Evolutionary conservation across 192 early-diverging fungal genomes (phyloP), one percentile per base, ranked within the genome.

Genomic region (Coemansia sp.): DNA sequence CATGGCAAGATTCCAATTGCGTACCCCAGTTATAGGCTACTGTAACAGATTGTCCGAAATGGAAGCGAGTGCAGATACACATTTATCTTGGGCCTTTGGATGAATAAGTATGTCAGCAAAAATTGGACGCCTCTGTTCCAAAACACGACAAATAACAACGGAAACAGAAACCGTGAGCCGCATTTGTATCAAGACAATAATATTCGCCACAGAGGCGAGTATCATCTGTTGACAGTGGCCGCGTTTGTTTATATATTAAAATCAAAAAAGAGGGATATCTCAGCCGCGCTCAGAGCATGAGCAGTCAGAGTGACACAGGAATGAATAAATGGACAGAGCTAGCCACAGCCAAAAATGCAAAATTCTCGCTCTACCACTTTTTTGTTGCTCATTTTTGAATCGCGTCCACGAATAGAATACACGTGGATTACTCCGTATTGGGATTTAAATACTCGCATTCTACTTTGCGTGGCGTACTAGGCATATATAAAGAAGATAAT

Each of bases 131-230:
- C 29, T n/a, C 16, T 15, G 15, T 60, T 60, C 57, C 31, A 60
- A 60, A 60, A 60, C 33, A 60, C 6, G 31, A 34, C 57, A 34
- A 60, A 34, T 60, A 60, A n/a, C 57, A 60, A 18, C 57, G 15
- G 16, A 60, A 60, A 60, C 57, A 60, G 57, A 60, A 34, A 60
- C 7, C 13, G 9, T 18, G 6, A 27, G 57, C 57, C 31, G 29
- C 15, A 7, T 59, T 59, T 59, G 43, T 33, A 16, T 31, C 16
- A 20, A 29, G 15, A 36, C 57, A 60, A 60, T 34, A 60, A 33
- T 33, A 16, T 2, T 60, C 18, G 57, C 57, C 31, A 60, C 57
- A 60, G 57, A 34, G 57, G 18, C 31, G 34, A 33, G 34, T 34
- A n/a, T 16, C 31, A 20, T 34, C 31, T 60, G 57, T 60, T 33